These are phyloP conservation scores for Gonapodya sp. DNA, from an alignment of 192 early-diverging fungal species.

Conservation along the genomic window DNA sequence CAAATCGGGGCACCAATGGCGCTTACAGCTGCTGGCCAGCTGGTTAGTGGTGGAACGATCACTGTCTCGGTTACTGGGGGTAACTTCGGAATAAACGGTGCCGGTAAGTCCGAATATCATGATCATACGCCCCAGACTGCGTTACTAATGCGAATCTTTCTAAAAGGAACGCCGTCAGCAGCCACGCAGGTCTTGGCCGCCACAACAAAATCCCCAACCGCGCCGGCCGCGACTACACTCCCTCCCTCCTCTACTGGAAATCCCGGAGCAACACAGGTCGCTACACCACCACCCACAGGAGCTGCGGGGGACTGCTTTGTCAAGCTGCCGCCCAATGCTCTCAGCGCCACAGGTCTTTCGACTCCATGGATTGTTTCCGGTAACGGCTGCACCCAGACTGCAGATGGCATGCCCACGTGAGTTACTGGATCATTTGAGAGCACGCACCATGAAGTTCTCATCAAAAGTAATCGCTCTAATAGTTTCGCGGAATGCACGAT, in stretches of 20 bases:
- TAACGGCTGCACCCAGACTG: conserved; percentile 19
- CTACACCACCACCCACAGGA: too few species aligned
- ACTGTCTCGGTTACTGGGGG: not conserved
- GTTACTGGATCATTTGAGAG: not conserved
- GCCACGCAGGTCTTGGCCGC: not conserved
- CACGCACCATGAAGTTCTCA: not conserved
- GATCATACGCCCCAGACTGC: not conserved
- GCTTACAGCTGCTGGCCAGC: not conserved
- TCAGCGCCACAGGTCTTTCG: conserved; percentile 15
- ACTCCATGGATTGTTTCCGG: conserved; percentile 17
- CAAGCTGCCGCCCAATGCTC: conserved; percentile 17
- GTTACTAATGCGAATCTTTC: not conserved
- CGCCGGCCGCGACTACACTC: not conserved
- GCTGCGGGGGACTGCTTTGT: conserved; percentile 10
- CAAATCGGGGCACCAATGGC: not conserved
- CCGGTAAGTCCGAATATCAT: not conserved
- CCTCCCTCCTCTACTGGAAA: not conserved
- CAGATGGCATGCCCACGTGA: not conserved
- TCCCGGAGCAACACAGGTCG: too few species aligned
- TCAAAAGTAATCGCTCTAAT: not conserved
- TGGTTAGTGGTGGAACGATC: not conserved
- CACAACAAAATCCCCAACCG: not conserved
- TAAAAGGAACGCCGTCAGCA: not conserved
- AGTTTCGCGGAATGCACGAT: conserved; percentile 28
- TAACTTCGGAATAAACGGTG: not conserved